These are phyloP conservation scores for Elsinoe arachidis DNA, from an alignment of 2,329 filamentous ascomycete species.

Conservation along the genomic window DNA sequence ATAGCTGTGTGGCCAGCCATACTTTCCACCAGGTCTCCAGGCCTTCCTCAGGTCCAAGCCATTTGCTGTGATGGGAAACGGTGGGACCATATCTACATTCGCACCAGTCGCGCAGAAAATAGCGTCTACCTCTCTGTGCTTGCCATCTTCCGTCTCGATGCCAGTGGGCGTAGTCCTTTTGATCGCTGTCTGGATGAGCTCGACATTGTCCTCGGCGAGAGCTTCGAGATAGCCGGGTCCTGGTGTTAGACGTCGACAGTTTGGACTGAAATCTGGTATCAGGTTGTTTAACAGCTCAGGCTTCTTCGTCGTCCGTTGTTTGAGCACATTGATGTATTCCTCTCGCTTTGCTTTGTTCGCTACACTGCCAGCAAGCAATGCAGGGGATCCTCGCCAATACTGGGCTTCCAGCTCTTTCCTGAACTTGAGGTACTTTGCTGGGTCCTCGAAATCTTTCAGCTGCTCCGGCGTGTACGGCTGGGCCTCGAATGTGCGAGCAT, in stretches of 20 bases:
- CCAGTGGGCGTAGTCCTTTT: conserved; percentile 49
- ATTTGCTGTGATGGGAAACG: conserved; percentile 51
- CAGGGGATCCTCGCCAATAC: conserved; percentile 48
- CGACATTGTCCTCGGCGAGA: conserved; percentile 24
- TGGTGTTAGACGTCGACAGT: conserved; percentile 38
- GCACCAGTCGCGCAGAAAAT: conserved; percentile 45
- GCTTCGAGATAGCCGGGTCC: conserved; percentile 36
- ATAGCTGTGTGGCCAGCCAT: conserved; percentile 60
- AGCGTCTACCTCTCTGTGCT: conserved; percentile 51
- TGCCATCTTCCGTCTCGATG: conserved; percentile 53
- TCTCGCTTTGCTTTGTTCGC: conserved; percentile 22
- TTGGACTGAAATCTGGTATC: conserved; percentile 33
- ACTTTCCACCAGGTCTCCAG: conserved; percentile 49
- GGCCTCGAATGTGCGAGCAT: conserved; percentile 44
- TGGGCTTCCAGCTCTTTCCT: conserved; percentile 39
- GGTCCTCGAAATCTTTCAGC: conserved; percentile 50
- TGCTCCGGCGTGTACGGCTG: conserved; percentile 49
- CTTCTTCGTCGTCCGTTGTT: conserved; percentile 40
- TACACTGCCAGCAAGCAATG: conserved; percentile 31
- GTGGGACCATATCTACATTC: conserved; percentile 27
- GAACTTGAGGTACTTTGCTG: conserved; percentile 48
- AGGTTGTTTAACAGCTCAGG: conserved; percentile 33
- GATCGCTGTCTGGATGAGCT: conserved; percentile 52
- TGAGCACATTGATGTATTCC: conserved; percentile 37
- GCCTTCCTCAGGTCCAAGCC: conserved; percentile 46